These are phyloP conservation scores for Teratosphaeria epicoccoides DNA, from an alignment of 2,329 filamentous ascomycete genomes.

Conservation along the genomic window DNA sequence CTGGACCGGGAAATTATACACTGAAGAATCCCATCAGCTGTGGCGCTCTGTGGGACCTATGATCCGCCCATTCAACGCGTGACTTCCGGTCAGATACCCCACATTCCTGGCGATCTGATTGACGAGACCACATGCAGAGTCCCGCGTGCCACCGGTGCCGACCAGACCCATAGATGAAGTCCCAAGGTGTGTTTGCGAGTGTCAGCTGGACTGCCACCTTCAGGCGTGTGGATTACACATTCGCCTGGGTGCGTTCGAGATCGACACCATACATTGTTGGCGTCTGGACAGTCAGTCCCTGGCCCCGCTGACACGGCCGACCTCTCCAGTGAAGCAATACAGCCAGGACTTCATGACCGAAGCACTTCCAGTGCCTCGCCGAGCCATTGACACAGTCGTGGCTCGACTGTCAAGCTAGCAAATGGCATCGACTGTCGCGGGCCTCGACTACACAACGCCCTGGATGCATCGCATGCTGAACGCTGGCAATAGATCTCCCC, in stretches of 20 bases:
- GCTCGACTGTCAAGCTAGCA: background rate
- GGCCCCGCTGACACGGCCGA: background rate
- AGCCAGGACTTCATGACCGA: background rate
- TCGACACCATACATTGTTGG: too few relatives aligned
- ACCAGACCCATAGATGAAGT: background rate
- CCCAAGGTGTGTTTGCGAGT: background rate
- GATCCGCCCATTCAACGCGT: too few relatives aligned
- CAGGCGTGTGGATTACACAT: background rate
- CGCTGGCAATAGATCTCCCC: background rate
- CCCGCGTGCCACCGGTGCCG: background rate
- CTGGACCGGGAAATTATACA: too few relatives aligned
- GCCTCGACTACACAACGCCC: background rate
- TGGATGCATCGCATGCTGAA: background rate
- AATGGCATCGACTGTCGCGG: background rate
- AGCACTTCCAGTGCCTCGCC: background rate
- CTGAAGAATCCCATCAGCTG: too few relatives aligned
- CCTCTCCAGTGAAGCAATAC: background rate
- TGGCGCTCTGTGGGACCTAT: too few relatives aligned
- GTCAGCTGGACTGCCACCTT: background rate
- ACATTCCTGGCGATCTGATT: background rate
- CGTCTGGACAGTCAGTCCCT: background rate
- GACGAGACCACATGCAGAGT: background rate
- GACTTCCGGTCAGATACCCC: background rate
- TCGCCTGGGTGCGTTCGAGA: background rate
- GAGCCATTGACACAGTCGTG: background rate